Percentiles rank a stretch among this genome's conserved stretches.
These are phyloP conservation scores for Rhodofomes roseus DNA, from an alignment of 1,284 basidiomycete species.

Conservation along the genomic window DNA sequence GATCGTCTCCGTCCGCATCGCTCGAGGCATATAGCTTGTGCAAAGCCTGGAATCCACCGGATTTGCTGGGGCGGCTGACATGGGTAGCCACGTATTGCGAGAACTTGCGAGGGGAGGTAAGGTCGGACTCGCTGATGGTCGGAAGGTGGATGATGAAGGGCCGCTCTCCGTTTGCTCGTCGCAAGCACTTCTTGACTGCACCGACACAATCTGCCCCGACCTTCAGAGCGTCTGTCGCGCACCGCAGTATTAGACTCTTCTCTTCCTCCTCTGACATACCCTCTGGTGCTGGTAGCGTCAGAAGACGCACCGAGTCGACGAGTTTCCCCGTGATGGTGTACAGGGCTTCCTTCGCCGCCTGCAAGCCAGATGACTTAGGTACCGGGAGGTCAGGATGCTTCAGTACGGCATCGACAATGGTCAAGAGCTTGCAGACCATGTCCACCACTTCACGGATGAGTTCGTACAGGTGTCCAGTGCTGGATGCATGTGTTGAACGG, in stretches of 20 bases:
- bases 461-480: slow-evolving; percentile 91
- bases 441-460: slow-evolving; percentile 92
- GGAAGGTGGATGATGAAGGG: slow-evolving; percentile 66
- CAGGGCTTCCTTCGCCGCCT: slow-evolving; percentile 74
- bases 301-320: slow-evolving; percentile 81
- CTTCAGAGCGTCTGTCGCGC: slow-evolving; percentile 84
- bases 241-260: slow-evolving; percentile 72
- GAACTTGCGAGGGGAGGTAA: slow-evolving; percentile 44
- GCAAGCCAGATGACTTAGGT: slow-evolving; percentile 56
- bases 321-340: slow-evolving; percentile 86
- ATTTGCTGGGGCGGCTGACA: slow-evolving; percentile 31
- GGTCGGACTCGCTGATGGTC: slow-evolving; percentile 38
- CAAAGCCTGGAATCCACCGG: slow-evolving; percentile 32
- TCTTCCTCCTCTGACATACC: slow-evolving; percentile 75
- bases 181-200: slow-evolving; percentile 77
- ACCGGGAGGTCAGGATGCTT: slow-evolving; percentile 60
- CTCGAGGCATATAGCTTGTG: slow-evolving; percentile 27
- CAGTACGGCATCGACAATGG: slow-evolving; percentile 89
- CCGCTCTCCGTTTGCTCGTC: slow-evolving; percentile 53
- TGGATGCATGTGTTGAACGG: slow-evolving; percentile 83
- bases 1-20: slow-evolving; percentile 41
- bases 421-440: slow-evolving; percentile 85
- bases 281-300: slow-evolving; percentile 50
- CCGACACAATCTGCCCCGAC: slow-evolving; percentile 87
- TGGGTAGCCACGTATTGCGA: slow-evolving; percentile 21